Conservation (phyloP, 495 filamentous ascomycete genomes). For the Neurospora sp. region DNA sequence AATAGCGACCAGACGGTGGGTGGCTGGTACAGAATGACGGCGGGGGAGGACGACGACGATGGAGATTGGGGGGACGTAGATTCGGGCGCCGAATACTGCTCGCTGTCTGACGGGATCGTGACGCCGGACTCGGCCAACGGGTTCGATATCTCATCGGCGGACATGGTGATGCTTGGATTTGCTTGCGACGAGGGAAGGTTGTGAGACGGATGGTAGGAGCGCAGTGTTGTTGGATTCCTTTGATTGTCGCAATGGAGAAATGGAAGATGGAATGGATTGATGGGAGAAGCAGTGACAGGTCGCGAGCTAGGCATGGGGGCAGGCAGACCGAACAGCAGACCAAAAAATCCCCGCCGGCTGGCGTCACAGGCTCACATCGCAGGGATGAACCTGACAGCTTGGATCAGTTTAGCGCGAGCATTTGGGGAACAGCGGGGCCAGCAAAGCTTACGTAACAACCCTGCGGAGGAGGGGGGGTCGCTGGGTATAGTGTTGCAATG, state of each 20-base stretch:
- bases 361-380: background rate
- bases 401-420: background rate
- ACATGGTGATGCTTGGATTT: conserved; percentile 17
- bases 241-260: background rate
- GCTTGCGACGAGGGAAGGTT: background rate
- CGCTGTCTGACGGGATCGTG: conserved; percentile 83
- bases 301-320: background rate
- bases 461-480: too few species aligned
- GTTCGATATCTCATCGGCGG: conserved; percentile 41
- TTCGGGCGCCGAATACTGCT: conserved; percentile 70
- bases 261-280: background rate
- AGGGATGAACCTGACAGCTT: background rate
- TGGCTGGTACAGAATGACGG: conserved; percentile 79
- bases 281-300: background rate
- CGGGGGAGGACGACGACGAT: conserved; percentile 58
- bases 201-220: background rate
- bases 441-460: background rate
- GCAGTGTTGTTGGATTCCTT: background rate
- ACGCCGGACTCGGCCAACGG: conserved; percentile 69
- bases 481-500: too few species aligned
- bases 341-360: background rate
- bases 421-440: background rate
- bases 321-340: background rate
- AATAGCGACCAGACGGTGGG: conserved; percentile 77
- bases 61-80: conserved; percentile 39